These are phyloP conservation scores for Fusarium camptoceras DNA, from an alignment of 2,329 filamentous ascomycete genomes.

Conservation along the genomic window DNA sequence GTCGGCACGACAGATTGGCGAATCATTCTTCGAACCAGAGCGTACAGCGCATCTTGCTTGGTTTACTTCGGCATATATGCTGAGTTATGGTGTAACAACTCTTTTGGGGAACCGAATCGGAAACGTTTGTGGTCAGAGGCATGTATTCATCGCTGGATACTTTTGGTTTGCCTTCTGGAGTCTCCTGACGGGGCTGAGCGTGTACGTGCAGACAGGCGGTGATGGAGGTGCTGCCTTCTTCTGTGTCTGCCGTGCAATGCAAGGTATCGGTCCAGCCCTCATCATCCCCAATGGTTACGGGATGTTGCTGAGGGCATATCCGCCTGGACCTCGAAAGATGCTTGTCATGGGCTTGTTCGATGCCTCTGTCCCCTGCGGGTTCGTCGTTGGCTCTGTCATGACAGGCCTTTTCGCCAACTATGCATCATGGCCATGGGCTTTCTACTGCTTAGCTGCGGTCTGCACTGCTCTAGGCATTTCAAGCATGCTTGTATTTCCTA, in stretches of 20 bases:
- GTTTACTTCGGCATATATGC: constrained; percentile 43
- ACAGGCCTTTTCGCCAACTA: constrained; percentile 41
- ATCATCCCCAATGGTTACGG: constrained; percentile 41
- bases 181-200: constrained; percentile 39
- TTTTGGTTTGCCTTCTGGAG: constrained; percentile 46
- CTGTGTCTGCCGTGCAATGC: constrained; percentile 43
- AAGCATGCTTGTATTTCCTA: constrained; percentile 41
- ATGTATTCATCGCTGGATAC: constrained; percentile 40
- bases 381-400: constrained; percentile 44
- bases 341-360: constrained; percentile 43
- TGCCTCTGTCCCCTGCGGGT: constrained; percentile 40
- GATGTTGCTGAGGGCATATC: constrained; percentile 43
- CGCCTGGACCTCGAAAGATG: constrained; percentile 41
- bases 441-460: constrained; percentile 40
- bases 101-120: constrained; percentile 44
- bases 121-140: constrained; percentile 41
- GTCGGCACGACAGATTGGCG: constrained; percentile 34
- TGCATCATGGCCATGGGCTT: constrained; percentile 44
- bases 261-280: constrained; percentile 43
- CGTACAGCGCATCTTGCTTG: constrained; percentile 40
- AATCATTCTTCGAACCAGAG: constrained; percentile 40
- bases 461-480: constrained; percentile 37
- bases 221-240: constrained; percentile 36
- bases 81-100: constrained; percentile 37
- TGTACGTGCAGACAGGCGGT: constrained; percentile 27